phyloP scores from a whole-genome alignment of 805 yeast species.

The Vanderwaltozyma polyspora region DNA sequence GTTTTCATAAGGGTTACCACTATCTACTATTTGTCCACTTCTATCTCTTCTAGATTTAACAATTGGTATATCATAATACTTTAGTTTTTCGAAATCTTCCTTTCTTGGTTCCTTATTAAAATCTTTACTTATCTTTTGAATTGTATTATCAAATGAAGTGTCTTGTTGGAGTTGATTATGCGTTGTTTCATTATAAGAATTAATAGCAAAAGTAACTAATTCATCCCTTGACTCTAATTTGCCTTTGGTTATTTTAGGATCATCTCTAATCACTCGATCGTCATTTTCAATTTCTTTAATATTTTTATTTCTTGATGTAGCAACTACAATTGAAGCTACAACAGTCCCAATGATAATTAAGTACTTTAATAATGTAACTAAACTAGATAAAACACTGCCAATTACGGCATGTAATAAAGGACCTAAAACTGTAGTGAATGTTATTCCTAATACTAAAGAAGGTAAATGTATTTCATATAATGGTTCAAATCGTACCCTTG shows the following conservation, averaged over 20 bases:
- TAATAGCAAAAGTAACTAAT: slow-evolving; percentile 1
- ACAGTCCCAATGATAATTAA: slow-evolving; percentile 14
- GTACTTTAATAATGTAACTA: slow-evolving; percentile 13
- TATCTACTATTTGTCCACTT: slow-evolving; percentile 1
- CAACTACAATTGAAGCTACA: slow-evolving; percentile 2
- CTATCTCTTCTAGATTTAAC: slow-evolving; percentile 8
- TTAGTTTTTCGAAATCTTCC: slow-evolving; percentile 13
- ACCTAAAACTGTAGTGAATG: slow-evolving; percentile 11
- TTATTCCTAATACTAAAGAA: slow-evolving; percentile 16
- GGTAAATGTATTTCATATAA: slow-evolving; percentile 13
- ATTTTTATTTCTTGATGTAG: neutral
- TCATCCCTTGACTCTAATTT: neutral
- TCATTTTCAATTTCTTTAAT: neutral
- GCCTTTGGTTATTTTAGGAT: neutral
- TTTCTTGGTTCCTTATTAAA: neutral
- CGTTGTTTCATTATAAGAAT: neutral
- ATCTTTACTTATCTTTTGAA: neutral
- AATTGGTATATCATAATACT: slow-evolving; percentile 19
- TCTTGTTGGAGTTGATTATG: neutral
- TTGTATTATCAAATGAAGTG: neutral
- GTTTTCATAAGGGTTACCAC: slow-evolving; percentile 8
- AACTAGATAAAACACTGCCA: slow-evolving; percentile 19
- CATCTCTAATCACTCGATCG: no score
- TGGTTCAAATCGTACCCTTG: slow-evolving; percentile 3
- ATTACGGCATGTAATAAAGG: slow-evolving; percentile 16